Conservation (phyloP, 345 rosid species). For the Raphanus sativus region DNA sequence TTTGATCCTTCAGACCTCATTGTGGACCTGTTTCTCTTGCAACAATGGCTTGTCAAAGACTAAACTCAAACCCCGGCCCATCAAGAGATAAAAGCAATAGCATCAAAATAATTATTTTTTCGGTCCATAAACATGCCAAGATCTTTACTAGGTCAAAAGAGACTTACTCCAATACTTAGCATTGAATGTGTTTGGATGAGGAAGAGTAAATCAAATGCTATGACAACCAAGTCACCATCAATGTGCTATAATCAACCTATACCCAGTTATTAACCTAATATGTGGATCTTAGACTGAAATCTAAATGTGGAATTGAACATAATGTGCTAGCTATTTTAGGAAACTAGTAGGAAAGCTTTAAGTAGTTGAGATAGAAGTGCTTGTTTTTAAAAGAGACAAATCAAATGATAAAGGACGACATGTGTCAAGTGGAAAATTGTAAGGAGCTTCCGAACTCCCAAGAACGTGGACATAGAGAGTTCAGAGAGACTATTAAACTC, state of each 20-base stretch:
- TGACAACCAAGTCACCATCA: neutral
- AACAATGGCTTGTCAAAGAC: neutral
- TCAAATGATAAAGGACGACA: conserved; percentile 3
- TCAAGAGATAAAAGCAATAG: neutral
- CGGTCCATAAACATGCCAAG: neutral
- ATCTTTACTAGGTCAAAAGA: neutral
- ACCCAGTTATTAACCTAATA: neutral
- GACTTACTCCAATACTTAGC: neutral
- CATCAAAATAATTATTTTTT: neutral
- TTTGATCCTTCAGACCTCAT: too few species aligned
- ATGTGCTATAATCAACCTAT: neutral
- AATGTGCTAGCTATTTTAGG: neutral
- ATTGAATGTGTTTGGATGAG: neutral
- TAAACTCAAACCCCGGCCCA: neutral
- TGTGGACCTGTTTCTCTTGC: too few species aligned
- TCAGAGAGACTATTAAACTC: conserved; percentile 52
- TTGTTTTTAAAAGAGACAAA: neutral
- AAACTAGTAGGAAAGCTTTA: neutral
- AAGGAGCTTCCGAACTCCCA: conserved; percentile 53
- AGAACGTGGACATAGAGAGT: conserved; percentile 38
- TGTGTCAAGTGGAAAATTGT: conserved; percentile 18
- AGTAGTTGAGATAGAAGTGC: neutral
- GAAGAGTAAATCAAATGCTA: neutral
- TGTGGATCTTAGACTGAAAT: neutral
- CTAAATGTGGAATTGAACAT: neutral